Evolutionary conservation across 768 basidiomycete genomes (phyloP).

Genomic region (Pleurotus platypus): DNA sequence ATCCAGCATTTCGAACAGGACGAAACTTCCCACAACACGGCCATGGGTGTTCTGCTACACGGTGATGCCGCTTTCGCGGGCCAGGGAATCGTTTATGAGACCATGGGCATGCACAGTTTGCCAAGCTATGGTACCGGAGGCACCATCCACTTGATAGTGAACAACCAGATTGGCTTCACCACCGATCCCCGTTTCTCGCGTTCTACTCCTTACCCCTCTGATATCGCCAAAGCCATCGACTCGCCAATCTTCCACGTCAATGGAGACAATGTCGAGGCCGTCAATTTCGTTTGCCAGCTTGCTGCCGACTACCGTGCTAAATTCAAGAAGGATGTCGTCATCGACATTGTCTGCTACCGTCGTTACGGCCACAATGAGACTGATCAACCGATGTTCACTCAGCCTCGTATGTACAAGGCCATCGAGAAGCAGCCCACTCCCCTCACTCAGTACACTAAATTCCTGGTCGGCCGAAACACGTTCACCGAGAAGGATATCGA

Average conservation of each 20-base stretch:
- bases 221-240: slow-evolving; percentile 98
- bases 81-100: slow-evolving; percentile 98
- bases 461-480: slow-evolving; percentile 84
- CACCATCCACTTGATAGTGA: slow-evolving; percentile 96
- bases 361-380: slow-evolving; percentile 99
- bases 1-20: slow-evolving; percentile 95
- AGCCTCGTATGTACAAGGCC: slow-evolving; percentile 97
- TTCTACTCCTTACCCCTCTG: slow-evolving; percentile 96
- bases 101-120: slow-evolving; percentile 96
- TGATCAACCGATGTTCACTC: slow-evolving; percentile 97
- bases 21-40: slow-evolving; percentile 72
- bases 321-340: slow-evolving; percentile 97
- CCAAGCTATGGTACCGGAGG: slow-evolving; percentile 97
- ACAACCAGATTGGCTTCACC: slow-evolving; percentile 99
- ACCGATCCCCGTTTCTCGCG: slow-evolving; percentile 97
- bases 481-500: slow-evolving; percentile 97
- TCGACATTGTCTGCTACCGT: slow-evolving; percentile 98
- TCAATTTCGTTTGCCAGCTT: slow-evolving; percentile 97
- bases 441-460: slow-evolving; percentile 88
- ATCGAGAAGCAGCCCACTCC: slow-evolving; percentile 93
- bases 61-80: slow-evolving; percentile 99
- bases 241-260: slow-evolving; percentile 99
- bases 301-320: slow-evolving; percentile 98
- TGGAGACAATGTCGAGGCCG: slow-evolving; percentile 96
- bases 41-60: slow-evolving; percentile 94